A percentile compares a stretch with the other conserved stretches of the same genome.
phyloP scores from a whole-genome alignment of 1,284 basidiomycete genomes.

The Tilletia horrida region DNA sequence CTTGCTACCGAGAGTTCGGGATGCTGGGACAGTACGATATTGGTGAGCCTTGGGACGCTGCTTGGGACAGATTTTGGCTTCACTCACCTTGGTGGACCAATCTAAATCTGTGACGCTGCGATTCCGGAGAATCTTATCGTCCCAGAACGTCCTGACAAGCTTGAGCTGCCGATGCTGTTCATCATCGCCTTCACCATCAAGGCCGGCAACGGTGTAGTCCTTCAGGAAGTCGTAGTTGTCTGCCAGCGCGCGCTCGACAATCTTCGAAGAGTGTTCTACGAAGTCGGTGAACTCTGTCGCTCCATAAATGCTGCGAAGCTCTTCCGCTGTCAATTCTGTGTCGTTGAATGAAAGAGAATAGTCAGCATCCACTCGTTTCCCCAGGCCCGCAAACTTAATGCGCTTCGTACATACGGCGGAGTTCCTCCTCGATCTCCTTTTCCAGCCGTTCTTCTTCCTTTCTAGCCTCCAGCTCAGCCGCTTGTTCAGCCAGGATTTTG shows the following conservation, averaged over 20 bases:
- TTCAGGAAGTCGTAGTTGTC: slow-evolving; percentile 94
- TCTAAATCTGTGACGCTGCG: slow-evolving; percentile 92
- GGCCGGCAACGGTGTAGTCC: slow-evolving; percentile 80
- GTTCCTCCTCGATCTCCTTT: slow-evolving; percentile 70
- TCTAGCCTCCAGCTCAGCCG: slow-evolving; percentile 12
- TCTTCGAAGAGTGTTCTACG: slow-evolving; percentile 88
- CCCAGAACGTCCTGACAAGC: slow-evolving; percentile 35
- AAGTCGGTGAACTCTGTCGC: slow-evolving; percentile 88
- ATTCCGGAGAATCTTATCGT: slow-evolving; percentile 61
- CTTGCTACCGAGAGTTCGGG: slow-evolving; percentile 90
- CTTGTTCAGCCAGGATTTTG: slow-evolving; percentile 15
- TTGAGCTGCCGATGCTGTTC: slow-evolving; percentile 28
- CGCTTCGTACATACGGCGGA: slow-evolving; percentile 62
- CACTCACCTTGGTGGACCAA: slow-evolving; percentile 85
- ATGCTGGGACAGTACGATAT: slow-evolving; percentile 63
- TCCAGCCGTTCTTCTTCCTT: slow-evolving; percentile 64
- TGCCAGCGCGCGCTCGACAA: slow-evolving; percentile 90
- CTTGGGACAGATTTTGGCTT: slow-evolving; percentile 6
- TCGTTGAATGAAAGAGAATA: slow-evolving; percentile 10
- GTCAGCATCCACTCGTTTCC: background rate
- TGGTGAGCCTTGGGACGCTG: background rate
- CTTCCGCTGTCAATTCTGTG: slow-evolving; percentile 76
- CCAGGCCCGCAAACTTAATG: background rate
- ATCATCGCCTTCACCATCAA: slow-evolving; percentile 48
- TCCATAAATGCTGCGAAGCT: slow-evolving; percentile 72